A percentile compares a stretch with the other conserved stretches of the same genome.
Conservation (phyloP, 306 rosid species). For the Rosa lucieae region DNA sequence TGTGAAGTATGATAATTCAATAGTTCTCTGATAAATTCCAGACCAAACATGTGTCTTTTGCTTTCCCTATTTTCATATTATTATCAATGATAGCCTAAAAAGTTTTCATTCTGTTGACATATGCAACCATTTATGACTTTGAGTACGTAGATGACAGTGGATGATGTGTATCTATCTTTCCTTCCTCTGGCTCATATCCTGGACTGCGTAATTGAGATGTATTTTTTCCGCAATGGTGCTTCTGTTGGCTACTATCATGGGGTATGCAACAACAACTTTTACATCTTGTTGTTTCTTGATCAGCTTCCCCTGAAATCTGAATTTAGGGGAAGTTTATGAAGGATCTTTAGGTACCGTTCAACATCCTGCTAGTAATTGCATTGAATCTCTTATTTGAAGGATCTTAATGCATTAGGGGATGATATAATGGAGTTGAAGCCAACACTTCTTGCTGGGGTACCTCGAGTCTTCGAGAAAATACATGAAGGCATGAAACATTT, state of each 20-base stretch:
- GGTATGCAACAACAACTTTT: conserved; percentile 40
- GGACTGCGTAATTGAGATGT: conserved; percentile 79
- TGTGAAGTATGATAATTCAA: conserved; percentile 4
- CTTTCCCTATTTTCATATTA: background rate
- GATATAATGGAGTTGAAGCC: conserved; percentile 82
- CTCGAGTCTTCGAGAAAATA: conserved; percentile 73
- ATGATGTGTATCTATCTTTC: conserved; percentile 83
- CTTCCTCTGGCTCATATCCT: conserved; percentile 90
- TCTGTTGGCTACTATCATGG: conserved; percentile 92
- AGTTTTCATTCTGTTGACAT: conserved; percentile 12
- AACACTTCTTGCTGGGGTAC: conserved; percentile 78
- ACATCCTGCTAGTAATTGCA: background rate
- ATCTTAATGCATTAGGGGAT: conserved; percentile 62
- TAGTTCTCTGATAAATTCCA: background rate
- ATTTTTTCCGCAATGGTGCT: conserved; percentile 75
- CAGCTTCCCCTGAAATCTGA: background rate
- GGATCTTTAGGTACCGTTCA: conserved; percentile 1
- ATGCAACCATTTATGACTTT: background rate
- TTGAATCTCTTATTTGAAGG: conserved; percentile 43
- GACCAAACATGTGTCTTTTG: background rate
- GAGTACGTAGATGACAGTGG: conserved; percentile 54
- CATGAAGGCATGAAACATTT: conserved; percentile 53
- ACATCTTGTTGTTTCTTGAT: background rate
- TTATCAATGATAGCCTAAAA: background rate
- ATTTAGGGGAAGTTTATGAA: background rate